Conservation (phyloP, 805 yeast species). For the Candida andamanensis region DNA sequence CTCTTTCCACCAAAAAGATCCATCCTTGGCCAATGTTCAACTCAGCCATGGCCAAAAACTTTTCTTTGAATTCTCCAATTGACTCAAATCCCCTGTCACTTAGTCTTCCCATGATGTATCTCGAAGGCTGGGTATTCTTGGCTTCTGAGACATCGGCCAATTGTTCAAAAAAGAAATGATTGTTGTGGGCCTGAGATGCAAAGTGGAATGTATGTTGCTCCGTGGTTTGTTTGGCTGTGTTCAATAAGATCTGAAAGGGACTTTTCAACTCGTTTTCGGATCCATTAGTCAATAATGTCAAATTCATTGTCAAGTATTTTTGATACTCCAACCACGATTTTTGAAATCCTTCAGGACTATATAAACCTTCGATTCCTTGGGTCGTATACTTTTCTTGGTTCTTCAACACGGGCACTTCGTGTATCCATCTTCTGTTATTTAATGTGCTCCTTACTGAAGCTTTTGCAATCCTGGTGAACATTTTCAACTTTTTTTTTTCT, state of each 20-base stretch:
- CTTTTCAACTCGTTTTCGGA: slow-evolving; percentile 72
- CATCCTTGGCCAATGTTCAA: slow-evolving; percentile 65
- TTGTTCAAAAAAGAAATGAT: slow-evolving; percentile 81
- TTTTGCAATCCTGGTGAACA: slow-evolving; percentile 4
- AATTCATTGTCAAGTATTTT: slow-evolving; percentile 51
- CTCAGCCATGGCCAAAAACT: slow-evolving; percentile 48
- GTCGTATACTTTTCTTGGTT: slow-evolving; percentile 32
- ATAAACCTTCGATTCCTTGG: slow-evolving; percentile 61
- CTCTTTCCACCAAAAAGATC: slow-evolving; percentile 65
- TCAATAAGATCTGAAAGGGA: slow-evolving; percentile 65
- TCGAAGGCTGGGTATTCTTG: slow-evolving; percentile 29
- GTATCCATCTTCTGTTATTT: slow-evolving; percentile 37
- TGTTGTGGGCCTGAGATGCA: slow-evolving; percentile 89
- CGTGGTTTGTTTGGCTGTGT: slow-evolving; percentile 62
- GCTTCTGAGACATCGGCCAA: slow-evolving; percentile 33
- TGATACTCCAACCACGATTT: slow-evolving; percentile 83
- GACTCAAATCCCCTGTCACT: slow-evolving; percentile 28
- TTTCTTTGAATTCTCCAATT: slow-evolving; percentile 48
- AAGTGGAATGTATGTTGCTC: slow-evolving; percentile 72
- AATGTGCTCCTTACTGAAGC: slow-evolving; percentile 1
- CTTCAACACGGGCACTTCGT: slow-evolving; percentile 57
- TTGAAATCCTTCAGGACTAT: slow-evolving; percentile 59
- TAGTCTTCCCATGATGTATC: slow-evolving; percentile 34
- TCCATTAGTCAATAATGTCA: slow-evolving; percentile 65
- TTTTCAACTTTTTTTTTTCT: no score